Percentiles rank a stretch among this genome's conserved stretches.
These are phyloP conservation scores for Gossypium bickii DNA, from an alignment of 345 rosid species.

Conservation along the genomic window DNA sequence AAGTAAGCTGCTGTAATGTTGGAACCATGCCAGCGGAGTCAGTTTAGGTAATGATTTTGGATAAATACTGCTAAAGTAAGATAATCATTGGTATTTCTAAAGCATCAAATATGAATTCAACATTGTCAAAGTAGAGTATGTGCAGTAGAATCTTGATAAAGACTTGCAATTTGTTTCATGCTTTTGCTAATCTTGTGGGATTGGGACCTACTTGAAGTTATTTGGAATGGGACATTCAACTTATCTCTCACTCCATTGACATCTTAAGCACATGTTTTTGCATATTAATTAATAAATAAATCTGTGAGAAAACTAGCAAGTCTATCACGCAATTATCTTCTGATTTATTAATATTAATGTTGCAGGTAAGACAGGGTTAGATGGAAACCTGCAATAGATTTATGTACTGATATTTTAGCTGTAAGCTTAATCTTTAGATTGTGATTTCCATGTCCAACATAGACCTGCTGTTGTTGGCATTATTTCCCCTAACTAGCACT, in stretches of 20 bases:
- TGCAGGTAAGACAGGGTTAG: slow-evolving; percentile 5
- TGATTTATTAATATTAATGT: not conserved
- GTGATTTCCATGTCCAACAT: not conserved
- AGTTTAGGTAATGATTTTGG: slow-evolving; percentile 12
- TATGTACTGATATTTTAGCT: not conserved
- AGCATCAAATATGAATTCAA: too few species aligned
- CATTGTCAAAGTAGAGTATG: too few species aligned
- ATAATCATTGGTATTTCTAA: too few species aligned
- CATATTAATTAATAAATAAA: too few species aligned
- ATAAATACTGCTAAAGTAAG: not conserved
- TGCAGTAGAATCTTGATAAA: not conserved
- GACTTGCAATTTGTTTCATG: not conserved
- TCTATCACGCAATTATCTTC: not conserved
- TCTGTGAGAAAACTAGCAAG: not conserved
- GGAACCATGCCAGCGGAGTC: not conserved
- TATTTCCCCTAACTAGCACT: too few species aligned
- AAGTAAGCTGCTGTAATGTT: too few species aligned
- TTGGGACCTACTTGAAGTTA: not conserved
- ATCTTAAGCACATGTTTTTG: not conserved
- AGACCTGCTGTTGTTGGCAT: too few species aligned
- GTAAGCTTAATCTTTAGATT: not conserved
- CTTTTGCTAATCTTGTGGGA: not conserved
- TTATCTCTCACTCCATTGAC: slow-evolving; percentile 4
- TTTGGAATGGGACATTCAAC: not conserved
- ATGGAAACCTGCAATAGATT: not conserved